Base-by-base conservation (phyloP, 768 basidiomycete species). In the Amanita jacksonii region DNA sequence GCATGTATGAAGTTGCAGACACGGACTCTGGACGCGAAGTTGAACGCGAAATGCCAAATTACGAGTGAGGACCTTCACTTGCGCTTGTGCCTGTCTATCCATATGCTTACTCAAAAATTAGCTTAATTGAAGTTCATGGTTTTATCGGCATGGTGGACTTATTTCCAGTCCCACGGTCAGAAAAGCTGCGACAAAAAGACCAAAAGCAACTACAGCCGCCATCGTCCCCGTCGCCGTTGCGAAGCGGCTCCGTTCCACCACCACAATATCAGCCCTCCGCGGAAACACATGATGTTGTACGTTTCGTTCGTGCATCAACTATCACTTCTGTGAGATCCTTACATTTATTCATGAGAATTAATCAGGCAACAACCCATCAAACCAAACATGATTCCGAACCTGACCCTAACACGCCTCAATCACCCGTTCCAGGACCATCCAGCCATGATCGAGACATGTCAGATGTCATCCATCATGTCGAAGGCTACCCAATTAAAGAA, bases 141-240 rank as follows among this genome's bases (percentile, higher is more conserved):
- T 66, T 86, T 9, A 57, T 89, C 12, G 87, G 86, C 59, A 83
- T 79, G 2, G 82, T 84, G 31, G 86, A 88, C 60, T 66, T 89
- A 13, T 85, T 84, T 49, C 80, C 79, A 3, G 73, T 84, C 6
- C 8, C 66, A 70, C 44, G 48, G 45, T 52, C 50, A 32, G 52
- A 22, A 38, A 43, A 38, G 16, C 27, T 37, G 23, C 51, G 24
- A 28, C 38, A 39, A 19, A 47, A 24, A 41, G 23, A 12, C 15
- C 32, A 34, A 20, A 19, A 45, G 31, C 31, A 34, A 41, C 27
- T 15, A 12, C 49, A 23, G 23, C 16, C 20, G 38, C 54, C 51
- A 7, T 37, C 47, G 23, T 47, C 59, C 13, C 35, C 53, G 38
- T 8, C 22, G 18, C 41, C 28, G 9, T 46, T 41, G 25, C 35